A percentile compares a stretch with the other conserved stretches of the same genome.
Conservation (phyloP, 768 basidiomycete species). For the Tulasnella sp. region DNA sequence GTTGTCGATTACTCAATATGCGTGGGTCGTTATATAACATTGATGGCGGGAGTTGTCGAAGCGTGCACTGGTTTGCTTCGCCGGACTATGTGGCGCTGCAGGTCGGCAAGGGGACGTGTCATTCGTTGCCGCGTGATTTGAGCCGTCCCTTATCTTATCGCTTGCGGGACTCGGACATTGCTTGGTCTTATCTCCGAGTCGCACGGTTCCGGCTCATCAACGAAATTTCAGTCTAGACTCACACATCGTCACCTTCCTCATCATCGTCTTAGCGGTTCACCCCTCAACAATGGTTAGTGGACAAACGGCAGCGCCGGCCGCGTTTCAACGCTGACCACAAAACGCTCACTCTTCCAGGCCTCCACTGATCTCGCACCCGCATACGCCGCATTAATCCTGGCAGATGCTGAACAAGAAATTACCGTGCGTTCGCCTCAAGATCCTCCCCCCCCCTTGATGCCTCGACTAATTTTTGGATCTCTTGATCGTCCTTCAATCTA, state of each 20-base stretch:
- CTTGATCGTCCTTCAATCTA: conserved; percentile 37
- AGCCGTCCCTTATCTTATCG: neutral
- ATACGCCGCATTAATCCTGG: conserved; percentile 97
- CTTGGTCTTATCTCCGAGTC: neutral
- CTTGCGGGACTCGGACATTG: neutral
- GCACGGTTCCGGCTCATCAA: neutral
- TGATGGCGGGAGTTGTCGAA: neutral
- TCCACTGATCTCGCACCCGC: conserved; percentile 81
- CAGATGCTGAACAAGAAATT: conserved; percentile 95
- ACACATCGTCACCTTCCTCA: neutral
- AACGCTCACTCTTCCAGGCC: conserved; percentile 38
- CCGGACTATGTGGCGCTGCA: no score
- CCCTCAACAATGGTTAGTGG: neutral
- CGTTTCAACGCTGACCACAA: neutral
- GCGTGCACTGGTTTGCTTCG: neutral
- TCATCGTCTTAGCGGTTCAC: neutral
- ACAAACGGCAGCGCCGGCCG: neutral
- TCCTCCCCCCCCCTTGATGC: neutral
- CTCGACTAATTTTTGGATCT: neutral
- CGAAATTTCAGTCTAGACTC: conserved; percentile 3
- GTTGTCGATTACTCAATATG: neutral
- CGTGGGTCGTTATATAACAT: neutral
- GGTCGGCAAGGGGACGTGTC: neutral
- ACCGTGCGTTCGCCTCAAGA: conserved; percentile 63
- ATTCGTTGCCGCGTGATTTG: no score